These are phyloP conservation scores for Apophysomyces variabilis DNA, from an alignment of 371 early-diverging fungal genomes.

Conservation along the genomic window DNA sequence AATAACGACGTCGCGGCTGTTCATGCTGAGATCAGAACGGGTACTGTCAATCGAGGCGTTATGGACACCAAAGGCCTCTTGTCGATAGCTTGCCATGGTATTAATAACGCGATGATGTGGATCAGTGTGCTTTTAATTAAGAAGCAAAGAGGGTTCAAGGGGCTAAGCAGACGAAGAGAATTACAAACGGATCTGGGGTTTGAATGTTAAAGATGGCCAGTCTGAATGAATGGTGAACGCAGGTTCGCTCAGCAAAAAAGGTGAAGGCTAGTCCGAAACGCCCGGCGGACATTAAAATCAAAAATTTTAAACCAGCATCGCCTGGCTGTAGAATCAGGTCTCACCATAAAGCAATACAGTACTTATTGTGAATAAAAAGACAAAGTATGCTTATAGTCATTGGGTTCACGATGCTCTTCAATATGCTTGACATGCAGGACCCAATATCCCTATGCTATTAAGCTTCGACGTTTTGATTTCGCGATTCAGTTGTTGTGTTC, in stretches of 20 bases:
- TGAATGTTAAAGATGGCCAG: neutral
- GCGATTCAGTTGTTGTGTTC: too few species aligned
- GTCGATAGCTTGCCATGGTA: slow-evolving; percentile 20
- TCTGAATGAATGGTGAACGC: neutral
- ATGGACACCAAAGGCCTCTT: slow-evolving; percentile 23
- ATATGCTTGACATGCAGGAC: too few species aligned
- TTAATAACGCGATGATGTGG: slow-evolving; percentile 9
- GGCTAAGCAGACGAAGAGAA: neutral
- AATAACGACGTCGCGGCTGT: slow-evolving; percentile 52
- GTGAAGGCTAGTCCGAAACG: too few species aligned
- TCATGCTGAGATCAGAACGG: slow-evolving; percentile 40
- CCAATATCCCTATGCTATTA: too few species aligned
- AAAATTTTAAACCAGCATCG: too few species aligned
- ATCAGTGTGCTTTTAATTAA: slow-evolving; percentile 1
- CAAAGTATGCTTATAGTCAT: neutral
- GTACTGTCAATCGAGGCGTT: slow-evolving; percentile 35
- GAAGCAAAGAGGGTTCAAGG: neutral
- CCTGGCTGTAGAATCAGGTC: neutral
- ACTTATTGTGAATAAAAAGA: neutral
- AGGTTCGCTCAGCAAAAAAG: too few species aligned
- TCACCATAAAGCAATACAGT: neutral
- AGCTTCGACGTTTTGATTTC: too few species aligned
- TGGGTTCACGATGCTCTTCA: too few species aligned
- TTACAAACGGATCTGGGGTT: neutral
- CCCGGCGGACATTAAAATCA: too few species aligned